These are phyloP conservation scores for Quillaja saponaria DNA, from an alignment of 306 rosid species.

Conservation along the genomic window DNA sequence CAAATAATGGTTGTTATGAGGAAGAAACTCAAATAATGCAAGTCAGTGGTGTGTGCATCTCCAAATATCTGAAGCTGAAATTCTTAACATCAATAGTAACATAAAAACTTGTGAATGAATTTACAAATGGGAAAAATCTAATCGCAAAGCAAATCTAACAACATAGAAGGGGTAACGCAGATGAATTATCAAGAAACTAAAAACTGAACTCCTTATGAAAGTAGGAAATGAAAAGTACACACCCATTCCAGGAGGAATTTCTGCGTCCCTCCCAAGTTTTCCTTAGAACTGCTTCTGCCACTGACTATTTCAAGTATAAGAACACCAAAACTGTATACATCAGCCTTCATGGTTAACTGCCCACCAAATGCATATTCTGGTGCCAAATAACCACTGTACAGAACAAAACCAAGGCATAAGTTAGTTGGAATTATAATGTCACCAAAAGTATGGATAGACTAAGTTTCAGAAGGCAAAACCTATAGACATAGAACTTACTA, in stretches of 20 bases:
- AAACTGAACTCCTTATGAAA: conserved; percentile 5
- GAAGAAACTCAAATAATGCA: neutral
- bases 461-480: conserved; percentile 6
- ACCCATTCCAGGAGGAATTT: conserved; percentile 83
- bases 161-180: neutral
- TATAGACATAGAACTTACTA: neutral
- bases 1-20: conserved; percentile 10
- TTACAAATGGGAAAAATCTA: neutral
- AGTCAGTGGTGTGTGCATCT: neutral
- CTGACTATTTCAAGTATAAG: conserved; percentile 83
- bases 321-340: conserved; percentile 87
- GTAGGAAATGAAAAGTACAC: conserved; percentile 19
- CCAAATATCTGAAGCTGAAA: too few species aligned
- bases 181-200: neutral
- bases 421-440: neutral
- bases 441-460: conserved; percentile 9
- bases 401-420: conserved; percentile 30
- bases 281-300: conserved; percentile 68
- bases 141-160: neutral
- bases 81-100: too few species aligned
- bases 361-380: conserved; percentile 98
- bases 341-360: conserved; percentile 85
- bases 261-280: conserved; percentile 52
- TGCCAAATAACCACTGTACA: conserved; percentile 86
- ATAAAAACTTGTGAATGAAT: neutral